Conservation (phyloP, 371 early-diverging fungal genomes). For the Smittium culicis region DNA sequence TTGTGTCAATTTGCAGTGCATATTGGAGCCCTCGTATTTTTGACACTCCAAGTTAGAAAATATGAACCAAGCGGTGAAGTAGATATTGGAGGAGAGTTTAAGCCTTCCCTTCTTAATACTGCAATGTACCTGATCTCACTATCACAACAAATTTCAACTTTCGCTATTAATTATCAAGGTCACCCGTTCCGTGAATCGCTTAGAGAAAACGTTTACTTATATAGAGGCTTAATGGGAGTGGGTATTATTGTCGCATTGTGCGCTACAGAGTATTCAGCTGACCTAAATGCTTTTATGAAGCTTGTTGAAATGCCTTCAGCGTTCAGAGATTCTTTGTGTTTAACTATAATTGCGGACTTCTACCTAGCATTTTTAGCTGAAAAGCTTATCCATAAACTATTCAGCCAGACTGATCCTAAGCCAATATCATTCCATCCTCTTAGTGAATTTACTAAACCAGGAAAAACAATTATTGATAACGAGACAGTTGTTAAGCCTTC, state of each 20-base stretch:
- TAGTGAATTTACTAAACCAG: background rate
- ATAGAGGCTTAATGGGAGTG: slow-evolving; percentile 75
- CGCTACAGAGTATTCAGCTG: slow-evolving; percentile 79
- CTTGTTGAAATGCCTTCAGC: slow-evolving; percentile 73
- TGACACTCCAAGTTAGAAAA: slow-evolving; percentile 52
- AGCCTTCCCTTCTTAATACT: slow-evolving; percentile 92
- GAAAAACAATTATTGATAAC: background rate
- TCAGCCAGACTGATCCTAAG: background rate
- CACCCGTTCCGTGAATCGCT: slow-evolving; percentile 96
- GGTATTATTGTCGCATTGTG: slow-evolving; percentile 72
- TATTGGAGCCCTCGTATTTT: slow-evolving; percentile 70
- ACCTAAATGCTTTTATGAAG: slow-evolving; percentile 78
- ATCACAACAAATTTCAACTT: slow-evolving; percentile 97
- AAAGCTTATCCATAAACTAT: background rate
- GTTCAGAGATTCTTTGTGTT: slow-evolving; percentile 36
- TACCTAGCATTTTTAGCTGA: slow-evolving; percentile 34
- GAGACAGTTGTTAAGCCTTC: background rate
- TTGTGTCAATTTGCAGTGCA: slow-evolving; percentile 95
- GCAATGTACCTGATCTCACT: slow-evolving; percentile 91
- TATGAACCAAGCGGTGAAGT: slow-evolving; percentile 42
- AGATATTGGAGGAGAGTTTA: slow-evolving; percentile 82
- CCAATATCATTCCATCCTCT: background rate
- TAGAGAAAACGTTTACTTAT: slow-evolving; percentile 86
- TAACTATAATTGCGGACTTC: slow-evolving; percentile 39
- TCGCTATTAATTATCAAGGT: slow-evolving; percentile 96